Evolutionary conservation across 768 basidiomycete species (phyloP).

Genomic region (Jaapia argillacea): DNA sequence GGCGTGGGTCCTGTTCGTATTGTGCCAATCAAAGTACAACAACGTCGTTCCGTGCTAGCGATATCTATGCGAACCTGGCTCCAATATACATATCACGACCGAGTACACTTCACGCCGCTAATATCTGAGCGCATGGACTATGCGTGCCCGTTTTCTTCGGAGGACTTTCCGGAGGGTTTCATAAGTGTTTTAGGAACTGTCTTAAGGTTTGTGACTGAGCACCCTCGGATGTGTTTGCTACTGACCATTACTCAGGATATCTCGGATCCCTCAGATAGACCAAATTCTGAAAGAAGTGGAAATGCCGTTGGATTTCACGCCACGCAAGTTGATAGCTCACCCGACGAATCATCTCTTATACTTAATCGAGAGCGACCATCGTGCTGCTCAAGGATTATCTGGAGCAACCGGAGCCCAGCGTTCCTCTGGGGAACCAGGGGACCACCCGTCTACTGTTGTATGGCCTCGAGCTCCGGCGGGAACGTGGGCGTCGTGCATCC

Average conservation of each 20-base stretch:
- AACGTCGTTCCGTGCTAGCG: conserved; percentile 85
- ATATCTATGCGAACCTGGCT: conserved; percentile 98
- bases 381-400: conserved; percentile 53
- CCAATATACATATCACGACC: conserved; percentile 93
- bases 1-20: conserved; percentile 90
- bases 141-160: conserved; percentile 95
- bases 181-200: conserved; percentile 94
- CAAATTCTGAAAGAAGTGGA: conserved; percentile 92
- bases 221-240: conserved; percentile 7
- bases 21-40: conserved; percentile 76
- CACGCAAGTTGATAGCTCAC: conserved; percentile 87
- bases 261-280: conserved; percentile 91
- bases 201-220: conserved; percentile 57
- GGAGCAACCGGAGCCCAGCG: conserved; percentile 46
- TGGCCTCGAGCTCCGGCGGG: conserved; percentile 80
- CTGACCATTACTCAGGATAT: conserved; percentile 60
- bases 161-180: conserved; percentile 90
- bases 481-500: conserved; percentile 90
- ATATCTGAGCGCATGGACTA: conserved; percentile 95
- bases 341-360: conserved; percentile 81
- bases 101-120: conserved; percentile 94
- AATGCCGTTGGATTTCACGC: conserved; percentile 87
- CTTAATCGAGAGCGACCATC: conserved; percentile 91
- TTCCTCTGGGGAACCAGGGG: conserved; percentile 22
- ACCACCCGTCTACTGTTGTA: conserved; percentile 76